phyloP scores from a whole-genome alignment of 192 early-diverging fungal genomes.

The Podila clonocystis region DNA sequence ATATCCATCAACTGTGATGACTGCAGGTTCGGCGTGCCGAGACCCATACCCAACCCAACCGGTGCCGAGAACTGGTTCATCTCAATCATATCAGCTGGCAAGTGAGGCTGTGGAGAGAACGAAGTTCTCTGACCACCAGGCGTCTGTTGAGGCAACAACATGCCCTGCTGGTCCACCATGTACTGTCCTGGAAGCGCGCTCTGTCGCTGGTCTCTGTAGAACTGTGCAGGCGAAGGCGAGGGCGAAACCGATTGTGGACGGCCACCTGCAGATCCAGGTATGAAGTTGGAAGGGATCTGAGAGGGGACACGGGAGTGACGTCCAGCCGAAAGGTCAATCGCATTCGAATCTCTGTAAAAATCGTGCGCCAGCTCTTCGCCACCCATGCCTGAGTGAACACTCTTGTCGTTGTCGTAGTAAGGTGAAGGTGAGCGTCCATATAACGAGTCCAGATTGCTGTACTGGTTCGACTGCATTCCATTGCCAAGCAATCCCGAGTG shows the following conservation, averaged over 20 bases:
- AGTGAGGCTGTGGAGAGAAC: conserved; percentile 14
- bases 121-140: neutral
- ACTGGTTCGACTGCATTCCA: conserved; percentile 40
- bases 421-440: conserved; percentile 38
- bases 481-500: conserved; percentile 41
- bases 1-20: neutral
- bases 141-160: conserved; percentile 20
- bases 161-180: conserved; percentile 27
- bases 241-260: conserved; percentile 17
- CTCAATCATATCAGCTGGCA: conserved; percentile 19
- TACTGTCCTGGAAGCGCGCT: neutral
- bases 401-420: conserved; percentile 26
- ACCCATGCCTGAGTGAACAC: conserved; percentile 32
- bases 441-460: conserved; percentile 31
- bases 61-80: conserved; percentile 29
- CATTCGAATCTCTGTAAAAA: conserved; percentile 42
- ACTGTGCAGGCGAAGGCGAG: conserved; percentile 17
- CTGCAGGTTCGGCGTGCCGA: too few species aligned
- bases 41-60: conserved; percentile 31
- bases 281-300: conserved; percentile 10
- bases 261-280: conserved; percentile 25
- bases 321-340: conserved; percentile 28
- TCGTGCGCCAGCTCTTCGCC: conserved; percentile 35
- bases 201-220: neutral
- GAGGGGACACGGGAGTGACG: conserved; percentile 31